Conservation (phyloP, 2,329 filamentous ascomycete species). For the Nemania sp. region DNA sequence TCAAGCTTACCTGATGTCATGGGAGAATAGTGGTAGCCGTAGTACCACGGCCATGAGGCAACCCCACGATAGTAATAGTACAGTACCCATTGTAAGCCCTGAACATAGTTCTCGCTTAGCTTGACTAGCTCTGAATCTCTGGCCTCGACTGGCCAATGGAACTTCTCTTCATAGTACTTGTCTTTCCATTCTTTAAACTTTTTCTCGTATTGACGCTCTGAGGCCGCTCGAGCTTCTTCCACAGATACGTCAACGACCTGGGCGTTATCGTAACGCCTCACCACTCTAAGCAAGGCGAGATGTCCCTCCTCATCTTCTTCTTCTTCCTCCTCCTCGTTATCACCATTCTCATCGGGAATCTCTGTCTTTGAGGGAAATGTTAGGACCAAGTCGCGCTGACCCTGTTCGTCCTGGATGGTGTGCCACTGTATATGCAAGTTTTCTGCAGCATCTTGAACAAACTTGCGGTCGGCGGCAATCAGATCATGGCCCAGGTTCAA, state of each 20-base stretch:
- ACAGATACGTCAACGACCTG: conserved; percentile 78
- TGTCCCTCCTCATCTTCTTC: conserved; percentile 79
- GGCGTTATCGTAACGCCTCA: conserved; percentile 90
- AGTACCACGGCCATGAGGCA: conserved; percentile 98
- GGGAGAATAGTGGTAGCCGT: conserved; percentile 93
- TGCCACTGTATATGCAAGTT: conserved; percentile 61
- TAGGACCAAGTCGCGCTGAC: conserved; percentile 57
- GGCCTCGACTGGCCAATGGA: conserved; percentile 81
- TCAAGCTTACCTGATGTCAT: conserved; percentile 76
- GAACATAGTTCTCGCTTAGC: conserved; percentile 93
- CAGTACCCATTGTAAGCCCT: conserved; percentile 96
- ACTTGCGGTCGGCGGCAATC: conserved; percentile 86
- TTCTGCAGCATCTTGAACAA: conserved; percentile 83
- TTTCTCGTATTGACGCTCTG: conserved; percentile 83
- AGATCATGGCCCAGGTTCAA: conserved; percentile 76
- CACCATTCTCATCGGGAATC: conserved; percentile 51
- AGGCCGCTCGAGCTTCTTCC: conserved; percentile 77
- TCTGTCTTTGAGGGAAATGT: conserved; percentile 52
- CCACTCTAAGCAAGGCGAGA: conserved; percentile 80
- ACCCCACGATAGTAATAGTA: conserved; percentile 98
- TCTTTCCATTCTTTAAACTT: conserved; percentile 95
- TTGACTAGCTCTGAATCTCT: conserved; percentile 75
- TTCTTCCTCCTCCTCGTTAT: conserved; percentile 60
- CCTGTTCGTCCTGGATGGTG: conserved; percentile 61
- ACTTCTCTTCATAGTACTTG: conserved; percentile 89